Evolutionary conservation across 2,329 filamentous ascomycete species (phyloP).

Genomic region (Ilyonectria mors-panacis): DNA sequence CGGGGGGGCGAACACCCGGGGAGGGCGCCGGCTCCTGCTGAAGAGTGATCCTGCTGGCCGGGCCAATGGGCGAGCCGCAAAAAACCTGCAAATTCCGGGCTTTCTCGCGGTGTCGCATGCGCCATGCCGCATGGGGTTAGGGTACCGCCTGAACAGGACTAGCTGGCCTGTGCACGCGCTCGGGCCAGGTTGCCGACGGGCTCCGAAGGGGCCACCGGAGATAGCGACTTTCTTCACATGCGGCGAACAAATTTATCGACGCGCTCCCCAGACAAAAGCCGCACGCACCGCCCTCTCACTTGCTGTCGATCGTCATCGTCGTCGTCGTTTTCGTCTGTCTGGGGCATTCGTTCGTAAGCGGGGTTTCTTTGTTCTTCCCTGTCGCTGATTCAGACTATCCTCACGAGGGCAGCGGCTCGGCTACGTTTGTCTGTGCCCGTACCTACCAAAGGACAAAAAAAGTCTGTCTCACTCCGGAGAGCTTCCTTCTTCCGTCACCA

Average conservation of each 20-base stretch:
- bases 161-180: constrained; percentile 35
- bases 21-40: constrained; percentile 25
- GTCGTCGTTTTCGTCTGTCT: constrained; percentile 19
- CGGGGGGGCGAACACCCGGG: background rate
- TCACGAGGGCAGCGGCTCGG: constrained; percentile 14
- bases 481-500: constrained; percentile 21
- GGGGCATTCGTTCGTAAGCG: constrained; percentile 3
- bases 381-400: constrained; percentile 16
- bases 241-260: constrained; percentile 43
- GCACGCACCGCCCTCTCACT: constrained; percentile 29
- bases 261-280: constrained; percentile 43
- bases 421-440: constrained; percentile 1
- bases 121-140: constrained; percentile 36
- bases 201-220: constrained; percentile 40
- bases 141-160: constrained; percentile 16
- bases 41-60: constrained; percentile 42
- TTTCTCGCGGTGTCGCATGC: constrained; percentile 47
- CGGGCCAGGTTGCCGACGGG: constrained; percentile 41
- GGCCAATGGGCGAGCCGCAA: constrained; percentile 42
- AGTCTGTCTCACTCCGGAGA: constrained; percentile 31
- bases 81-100: constrained; percentile 40
- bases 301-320: constrained; percentile 14
- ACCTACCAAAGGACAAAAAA: constrained; percentile 35
- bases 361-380: constrained; percentile 9
- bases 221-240: constrained; percentile 51